Percentiles rank a stretch among this genome's conserved stretches.
Evolutionary conservation across 2,329 filamentous ascomycete species (phyloP).

Genomic region (Microcera coccophila): DNA sequence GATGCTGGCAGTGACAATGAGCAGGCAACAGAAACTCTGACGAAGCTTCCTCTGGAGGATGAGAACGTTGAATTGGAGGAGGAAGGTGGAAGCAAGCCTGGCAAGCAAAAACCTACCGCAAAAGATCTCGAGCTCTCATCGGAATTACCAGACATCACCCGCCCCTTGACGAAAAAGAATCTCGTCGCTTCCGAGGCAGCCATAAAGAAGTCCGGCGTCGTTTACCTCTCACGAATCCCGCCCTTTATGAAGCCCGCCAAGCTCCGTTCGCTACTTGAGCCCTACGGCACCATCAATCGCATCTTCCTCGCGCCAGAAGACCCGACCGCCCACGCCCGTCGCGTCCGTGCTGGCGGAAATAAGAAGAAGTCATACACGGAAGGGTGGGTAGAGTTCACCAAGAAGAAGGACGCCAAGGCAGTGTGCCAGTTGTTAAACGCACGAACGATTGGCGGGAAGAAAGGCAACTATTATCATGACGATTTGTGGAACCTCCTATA

Average conservation of each 20-base stretch:
- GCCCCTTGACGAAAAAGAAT: slow-evolving; percentile 62
- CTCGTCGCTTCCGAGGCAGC: slow-evolving; percentile 61
- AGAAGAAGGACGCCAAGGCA: slow-evolving; percentile 73
- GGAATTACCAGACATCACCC: slow-evolving; percentile 47
- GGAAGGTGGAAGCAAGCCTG: slow-evolving; percentile 18
- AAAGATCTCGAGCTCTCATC: slow-evolving; percentile 30
- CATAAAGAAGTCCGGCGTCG: slow-evolving; percentile 69
- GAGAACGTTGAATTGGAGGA: slow-evolving; percentile 22
- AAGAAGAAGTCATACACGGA: slow-evolving; percentile 79
- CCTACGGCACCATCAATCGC: slow-evolving; percentile 71
- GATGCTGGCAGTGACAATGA: slow-evolving; percentile 33
- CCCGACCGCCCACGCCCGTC: slow-evolving; percentile 58
- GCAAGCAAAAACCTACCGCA: slow-evolving; percentile 23
- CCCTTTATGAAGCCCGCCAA: slow-evolving; percentile 86
- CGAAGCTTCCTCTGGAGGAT: slow-evolving; percentile 15
- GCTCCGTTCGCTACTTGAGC: slow-evolving; percentile 68
- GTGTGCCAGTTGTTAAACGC: slow-evolving; percentile 74
- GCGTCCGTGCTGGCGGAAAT: slow-evolving; percentile 71
- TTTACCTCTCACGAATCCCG: slow-evolving; percentile 79
- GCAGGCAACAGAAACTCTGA: slow-evolving; percentile 26
- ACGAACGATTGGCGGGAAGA: slow-evolving; percentile 76
- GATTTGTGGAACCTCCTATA: slow-evolving; percentile 85
- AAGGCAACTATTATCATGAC: slow-evolving; percentile 77
- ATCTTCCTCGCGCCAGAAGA: slow-evolving; percentile 79
- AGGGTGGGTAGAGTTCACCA: slow-evolving; percentile 80